phyloP scores from a whole-genome alignment of 1,284 basidiomycete genomes.

The Agroathelia rolfsii region DNA sequence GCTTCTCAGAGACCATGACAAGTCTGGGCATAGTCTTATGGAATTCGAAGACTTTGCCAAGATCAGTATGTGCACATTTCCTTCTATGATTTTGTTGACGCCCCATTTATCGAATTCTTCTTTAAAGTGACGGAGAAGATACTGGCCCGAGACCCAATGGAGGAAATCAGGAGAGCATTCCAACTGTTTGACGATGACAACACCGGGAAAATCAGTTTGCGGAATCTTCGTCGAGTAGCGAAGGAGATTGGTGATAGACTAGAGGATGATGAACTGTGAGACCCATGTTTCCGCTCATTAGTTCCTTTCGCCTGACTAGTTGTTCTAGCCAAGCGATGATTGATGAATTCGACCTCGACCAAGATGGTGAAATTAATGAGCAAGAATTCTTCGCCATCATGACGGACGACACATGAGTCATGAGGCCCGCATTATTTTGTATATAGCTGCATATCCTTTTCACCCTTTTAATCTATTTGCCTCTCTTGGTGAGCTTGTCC shows the following conservation, averaged over 20 bases:
- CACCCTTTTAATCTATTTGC: too few relatives aligned
- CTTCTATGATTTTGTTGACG: slow-evolving; percentile 1
- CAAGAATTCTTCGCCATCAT: slow-evolving; percentile 94
- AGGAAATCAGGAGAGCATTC: slow-evolving; percentile 93
- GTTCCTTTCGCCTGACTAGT: slow-evolving; percentile 11
- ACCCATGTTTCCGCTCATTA: slow-evolving; percentile 13
- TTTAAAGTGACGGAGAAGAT: slow-evolving; percentile 87
- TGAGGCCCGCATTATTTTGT: too few relatives aligned
- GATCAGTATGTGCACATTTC: slow-evolving; percentile 50
- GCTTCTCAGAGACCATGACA: slow-evolving; percentile 87
- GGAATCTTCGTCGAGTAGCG: slow-evolving; percentile 88
- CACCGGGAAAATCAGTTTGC: slow-evolving; percentile 88
- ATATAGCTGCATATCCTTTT: too few relatives aligned
- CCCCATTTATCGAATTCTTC: slow-evolving; percentile 12
- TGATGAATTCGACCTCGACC: slow-evolving; percentile 98
- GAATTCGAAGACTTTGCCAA: slow-evolving; percentile 91
- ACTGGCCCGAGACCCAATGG: slow-evolving; percentile 88
- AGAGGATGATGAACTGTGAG: slow-evolving; percentile 95
- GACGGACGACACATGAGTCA: slow-evolving; percentile 90
- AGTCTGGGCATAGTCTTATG: slow-evolving; percentile 84
- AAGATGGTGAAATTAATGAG: slow-evolving; percentile 95
- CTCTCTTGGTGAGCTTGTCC: too few relatives aligned
- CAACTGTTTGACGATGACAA: slow-evolving; percentile 95
- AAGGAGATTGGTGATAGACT: slow-evolving; percentile 95
- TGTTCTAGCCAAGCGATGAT: slow-evolving; percentile 93